Percentiles rank a stretch among this genome's conserved stretches.
Evolutionary conservation across 768 basidiomycete species (phyloP).

Genomic region (Mycena floridula): DNA sequence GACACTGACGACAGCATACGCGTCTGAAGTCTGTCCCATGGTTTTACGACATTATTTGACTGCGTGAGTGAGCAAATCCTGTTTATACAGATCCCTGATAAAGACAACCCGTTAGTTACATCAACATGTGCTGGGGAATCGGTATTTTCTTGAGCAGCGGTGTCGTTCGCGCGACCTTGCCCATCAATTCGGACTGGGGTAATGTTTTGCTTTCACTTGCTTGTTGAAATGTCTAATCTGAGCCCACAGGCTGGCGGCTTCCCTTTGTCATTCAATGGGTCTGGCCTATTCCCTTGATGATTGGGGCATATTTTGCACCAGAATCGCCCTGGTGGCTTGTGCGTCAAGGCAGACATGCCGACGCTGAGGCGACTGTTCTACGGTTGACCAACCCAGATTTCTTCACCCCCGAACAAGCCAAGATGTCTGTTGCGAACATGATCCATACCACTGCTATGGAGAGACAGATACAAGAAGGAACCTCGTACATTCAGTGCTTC

Average conservation of each 20-base stretch:
- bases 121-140: slow-evolving; percentile 19
- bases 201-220: not conserved
- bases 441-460: slow-evolving; percentile 17
- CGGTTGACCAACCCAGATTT: slow-evolving; percentile 10
- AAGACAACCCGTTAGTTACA: too few relatives aligned
- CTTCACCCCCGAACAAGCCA: slow-evolving; percentile 12
- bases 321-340: slow-evolving; percentile 18
- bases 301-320: slow-evolving; percentile 12
- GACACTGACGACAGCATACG: slow-evolving; percentile 17
- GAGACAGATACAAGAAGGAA: slow-evolving; percentile 13
- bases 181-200: slow-evolving; percentile 15
- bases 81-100: too few relatives aligned
- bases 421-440: slow-evolving; percentile 14
- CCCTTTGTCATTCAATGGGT: slow-evolving; percentile 19
- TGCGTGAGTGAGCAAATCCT: too few relatives aligned
- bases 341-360: slow-evolving; percentile 12
- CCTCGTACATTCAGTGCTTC: slow-evolving; percentile 16
- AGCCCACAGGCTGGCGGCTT: slow-evolving; percentile 13
- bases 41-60: slow-evolving; percentile 15
- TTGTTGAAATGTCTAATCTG: not conserved
- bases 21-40: slow-evolving; percentile 18
- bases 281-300: slow-evolving; percentile 14
- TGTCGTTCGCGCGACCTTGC: slow-evolving; percentile 14
- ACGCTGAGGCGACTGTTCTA: slow-evolving; percentile 11
- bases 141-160: slow-evolving; percentile 13